Conservation (phyloP, 108 stramenopile genomes). For the Schizochytrium sp. region DNA sequence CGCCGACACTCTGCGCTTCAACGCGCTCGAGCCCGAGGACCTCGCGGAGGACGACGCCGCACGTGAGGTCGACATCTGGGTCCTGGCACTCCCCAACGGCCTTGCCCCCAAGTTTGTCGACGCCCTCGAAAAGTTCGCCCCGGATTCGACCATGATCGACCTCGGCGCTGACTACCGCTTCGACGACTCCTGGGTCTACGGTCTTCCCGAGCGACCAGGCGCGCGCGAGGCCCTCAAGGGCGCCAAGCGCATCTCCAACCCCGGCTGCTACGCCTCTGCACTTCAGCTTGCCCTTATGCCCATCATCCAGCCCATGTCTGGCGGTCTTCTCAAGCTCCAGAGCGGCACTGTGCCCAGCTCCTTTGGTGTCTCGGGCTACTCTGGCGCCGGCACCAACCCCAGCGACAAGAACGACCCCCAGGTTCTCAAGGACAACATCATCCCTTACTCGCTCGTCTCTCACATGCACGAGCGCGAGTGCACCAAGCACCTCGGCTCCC, state of each 20-base stretch:
- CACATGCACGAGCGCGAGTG: slow-evolving; percentile 19
- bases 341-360: background rate
- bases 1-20: background rate
- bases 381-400: slow-evolving; percentile 46
- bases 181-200: slow-evolving; percentile 31
- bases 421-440: slow-evolving; percentile 8
- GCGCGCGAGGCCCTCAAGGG: slow-evolving; percentile 33
- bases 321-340: slow-evolving; percentile 48
- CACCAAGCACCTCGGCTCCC: slow-evolving; percentile 31
- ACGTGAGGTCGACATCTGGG: background rate
- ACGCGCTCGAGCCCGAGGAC: slow-evolving; percentile 11
- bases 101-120: background rate
- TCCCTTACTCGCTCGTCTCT: slow-evolving; percentile 11
- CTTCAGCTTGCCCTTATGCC: slow-evolving; percentile 50
- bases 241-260: slow-evolving; percentile 44
- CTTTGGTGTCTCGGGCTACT: slow-evolving; percentile 45
- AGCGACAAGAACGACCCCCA: slow-evolving; percentile 36
- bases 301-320: slow-evolving; percentile 29
- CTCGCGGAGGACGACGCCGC: background rate
- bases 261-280: slow-evolving; percentile 54
- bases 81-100: slow-evolving; percentile 22
- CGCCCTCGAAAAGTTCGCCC: background rate
- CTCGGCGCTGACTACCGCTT: slow-evolving; percentile 20
- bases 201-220: slow-evolving; percentile 38
- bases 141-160: background rate